Evolutionary conservation across 2,329 filamentous ascomycete species (phyloP).

Genomic region (Cytospora piceicola): DNA sequence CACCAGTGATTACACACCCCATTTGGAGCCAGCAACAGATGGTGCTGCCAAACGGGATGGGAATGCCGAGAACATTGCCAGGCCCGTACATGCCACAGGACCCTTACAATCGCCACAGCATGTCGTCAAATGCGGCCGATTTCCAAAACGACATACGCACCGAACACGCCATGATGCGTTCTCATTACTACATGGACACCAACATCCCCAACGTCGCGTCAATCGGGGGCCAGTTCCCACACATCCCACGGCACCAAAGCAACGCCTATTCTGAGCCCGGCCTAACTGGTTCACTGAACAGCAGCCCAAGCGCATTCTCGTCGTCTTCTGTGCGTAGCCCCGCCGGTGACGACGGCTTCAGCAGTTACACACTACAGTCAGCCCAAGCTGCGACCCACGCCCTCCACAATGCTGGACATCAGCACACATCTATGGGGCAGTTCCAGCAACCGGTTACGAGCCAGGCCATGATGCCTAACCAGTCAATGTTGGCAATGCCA

Average conservation of each 20-base stretch:
- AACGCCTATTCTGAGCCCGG: constrained; percentile 55
- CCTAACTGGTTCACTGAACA: constrained; percentile 57
- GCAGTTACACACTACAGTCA: constrained; percentile 57
- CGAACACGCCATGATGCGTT: constrained; percentile 47
- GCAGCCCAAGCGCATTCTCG: constrained; percentile 63
- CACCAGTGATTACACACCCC: constrained; percentile 51
- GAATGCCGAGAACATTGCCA: constrained; percentile 13
- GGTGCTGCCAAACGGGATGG: constrained; percentile 19
- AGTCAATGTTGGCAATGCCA: constrained; percentile 19
- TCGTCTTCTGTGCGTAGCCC: constrained; percentile 58
- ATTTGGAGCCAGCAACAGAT: constrained; percentile 17
- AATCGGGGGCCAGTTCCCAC: constrained; percentile 48
- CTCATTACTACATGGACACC: constrained; percentile 63
- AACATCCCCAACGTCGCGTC: constrained; percentile 65
- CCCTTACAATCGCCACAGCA: constrained; percentile 51
- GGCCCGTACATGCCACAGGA: constrained; percentile 53
- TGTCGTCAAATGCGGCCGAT: constrained; percentile 49
- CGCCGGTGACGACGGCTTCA: constrained; percentile 54
- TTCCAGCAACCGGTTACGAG: constrained; percentile 35
- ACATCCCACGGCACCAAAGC: constrained; percentile 25
- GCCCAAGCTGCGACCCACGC: constrained; percentile 53
- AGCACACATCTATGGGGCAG: constrained; percentile 42
- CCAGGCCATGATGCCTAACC: constrained; percentile 19
- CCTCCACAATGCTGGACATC: constrained; percentile 51
- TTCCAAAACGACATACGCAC: constrained; percentile 35